Evolutionary conservation across 2,329 filamentous ascomycete genomes (phyloP).

Genomic region (Myriosclerotinia duriaeana): DNA sequence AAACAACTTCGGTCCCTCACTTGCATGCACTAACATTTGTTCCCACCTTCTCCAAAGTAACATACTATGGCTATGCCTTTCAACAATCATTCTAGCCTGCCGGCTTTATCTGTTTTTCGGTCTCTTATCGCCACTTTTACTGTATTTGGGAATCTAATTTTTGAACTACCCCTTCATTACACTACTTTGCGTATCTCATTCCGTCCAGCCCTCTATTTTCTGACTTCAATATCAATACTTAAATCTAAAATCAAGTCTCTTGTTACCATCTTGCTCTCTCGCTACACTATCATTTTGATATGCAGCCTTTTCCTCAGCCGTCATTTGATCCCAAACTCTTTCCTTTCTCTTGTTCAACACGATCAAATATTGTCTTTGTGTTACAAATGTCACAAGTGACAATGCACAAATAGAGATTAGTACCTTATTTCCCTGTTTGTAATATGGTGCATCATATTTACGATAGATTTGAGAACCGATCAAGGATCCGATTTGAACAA

Average conservation of each 20-base stretch:
- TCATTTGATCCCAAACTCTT: conserved; percentile 49
- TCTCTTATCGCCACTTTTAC: too few relatives aligned
- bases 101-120: neutral
- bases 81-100: too few relatives aligned
- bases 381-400: conserved; percentile 47
- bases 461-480: conserved; percentile 44
- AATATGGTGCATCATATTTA: conserved; percentile 50
- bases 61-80: too few relatives aligned
- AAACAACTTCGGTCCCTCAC: too few relatives aligned
- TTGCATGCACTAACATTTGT: too few relatives aligned
- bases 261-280: conserved; percentile 33
- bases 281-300: conserved; percentile 50
- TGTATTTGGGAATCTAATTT: neutral
- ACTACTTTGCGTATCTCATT: neutral
- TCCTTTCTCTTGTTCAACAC: conserved; percentile 50
- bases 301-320: conserved; percentile 45
- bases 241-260: conserved; percentile 22
- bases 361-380: conserved; percentile 49
- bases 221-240: conserved; percentile 7
- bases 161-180: neutral
- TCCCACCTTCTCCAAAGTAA: too few relatives aligned
- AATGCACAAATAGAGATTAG: conserved; percentile 50
- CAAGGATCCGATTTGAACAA: conserved; percentile 46
- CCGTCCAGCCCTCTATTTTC: neutral
- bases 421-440: conserved; percentile 54